These are phyloP conservation scores for Lodderomyces oxycetoniae DNA, from an alignment of 1,139 yeast genomes.

Conservation along the genomic window DNA sequence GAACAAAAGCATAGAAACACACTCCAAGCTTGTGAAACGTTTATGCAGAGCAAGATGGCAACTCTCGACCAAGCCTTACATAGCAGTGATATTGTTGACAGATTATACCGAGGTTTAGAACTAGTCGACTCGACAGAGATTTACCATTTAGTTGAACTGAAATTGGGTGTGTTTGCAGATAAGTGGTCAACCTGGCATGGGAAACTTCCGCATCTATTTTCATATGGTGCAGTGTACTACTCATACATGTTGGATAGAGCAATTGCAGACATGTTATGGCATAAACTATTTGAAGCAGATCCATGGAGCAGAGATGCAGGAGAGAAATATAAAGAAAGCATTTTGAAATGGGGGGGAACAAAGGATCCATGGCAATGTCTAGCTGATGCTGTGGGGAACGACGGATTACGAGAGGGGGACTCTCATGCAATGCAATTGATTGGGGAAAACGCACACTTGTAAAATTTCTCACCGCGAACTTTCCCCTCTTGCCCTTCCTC, in stretches of 20 bases:
- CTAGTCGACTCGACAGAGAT: slow-evolving; percentile 49
- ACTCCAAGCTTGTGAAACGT: slow-evolving; percentile 69
- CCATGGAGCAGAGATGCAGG: slow-evolving; percentile 77
- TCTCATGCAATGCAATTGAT: slow-evolving; percentile 68
- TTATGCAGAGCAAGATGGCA: slow-evolving; percentile 88
- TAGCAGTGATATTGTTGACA: slow-evolving; percentile 33
- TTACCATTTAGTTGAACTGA: slow-evolving; percentile 62
- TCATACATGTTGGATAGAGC: slow-evolving; percentile 90
- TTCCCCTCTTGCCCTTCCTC: too few relatives aligned
- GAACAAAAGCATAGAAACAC: slow-evolving; percentile 51
- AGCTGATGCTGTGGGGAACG: slow-evolving; percentile 69
- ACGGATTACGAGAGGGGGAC: slow-evolving; percentile 62
- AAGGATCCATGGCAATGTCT: slow-evolving; percentile 85
- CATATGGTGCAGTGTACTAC: slow-evolving; percentile 93
- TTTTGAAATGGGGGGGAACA: slow-evolving; percentile 92
- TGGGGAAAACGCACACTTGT: slow-evolving; percentile 21
- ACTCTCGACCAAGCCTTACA: slow-evolving; percentile 80
- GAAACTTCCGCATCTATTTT: slow-evolving; percentile 86
- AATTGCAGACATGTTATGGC: slow-evolving; percentile 85
- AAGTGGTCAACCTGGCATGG: slow-evolving; percentile 84
- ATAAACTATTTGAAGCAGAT: slow-evolving; percentile 58
- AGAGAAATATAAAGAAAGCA: slow-evolving; percentile 60
- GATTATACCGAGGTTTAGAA: slow-evolving; percentile 18
- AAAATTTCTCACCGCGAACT: too few relatives aligned
- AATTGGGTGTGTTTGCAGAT: slow-evolving; percentile 56